Base-by-base conservation (phyloP, 352 stramenopile species). In the Globisporangium cylindrosporum region DNA sequence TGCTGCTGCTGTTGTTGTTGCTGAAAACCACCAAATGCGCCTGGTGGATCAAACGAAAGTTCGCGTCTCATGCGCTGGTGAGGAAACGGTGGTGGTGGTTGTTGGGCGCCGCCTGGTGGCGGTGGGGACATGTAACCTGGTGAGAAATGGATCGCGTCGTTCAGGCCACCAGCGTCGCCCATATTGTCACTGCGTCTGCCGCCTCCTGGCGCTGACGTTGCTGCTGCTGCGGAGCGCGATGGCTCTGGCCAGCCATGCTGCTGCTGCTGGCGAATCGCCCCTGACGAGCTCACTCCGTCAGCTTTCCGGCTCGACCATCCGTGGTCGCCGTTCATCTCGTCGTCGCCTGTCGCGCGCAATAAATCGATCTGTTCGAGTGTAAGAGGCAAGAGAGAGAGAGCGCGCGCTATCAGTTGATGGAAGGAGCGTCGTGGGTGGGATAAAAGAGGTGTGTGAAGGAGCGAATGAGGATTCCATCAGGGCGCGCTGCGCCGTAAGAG, bases 311-410 rank as follows among this genome's bases (percentile, higher is more conserved):
- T 62, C 15, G 20, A 8, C 57, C 57, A 53, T 51, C n/a, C 57
- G 57, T 49, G 27, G 34, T 32, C 57, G 18, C 57, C 57, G 36
- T 51, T 62, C 57, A 62, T 62, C 18, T 20, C 43, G 32, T 25
- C 32, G 29, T 58, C 1, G 25, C 32, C 14, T 38, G 15, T 24
- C 25, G 14, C 34, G 53, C 25, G 43, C 18, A n/a, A n/a, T 46
- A 18, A 51, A 51, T 9, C 18, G 43, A 51, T 51, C 43, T 51
- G 18, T 49, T 20, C 15, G 20, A 18, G 22, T 18, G 24, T 56
- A 10, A 20, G 49, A 58, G 10, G 3, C 32, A 7, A 58, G 29
- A 32, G 29, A 32, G 29, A 32, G 29, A 32, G 15, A 57, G n/a
- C n/a, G n/a, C 22, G 6, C 9, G 51, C 29, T 6, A 57, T 27